phyloP scores from a whole-genome alignment of 2,329 filamentous ascomycete species.

The Tolypocladium nubicola region DNA sequence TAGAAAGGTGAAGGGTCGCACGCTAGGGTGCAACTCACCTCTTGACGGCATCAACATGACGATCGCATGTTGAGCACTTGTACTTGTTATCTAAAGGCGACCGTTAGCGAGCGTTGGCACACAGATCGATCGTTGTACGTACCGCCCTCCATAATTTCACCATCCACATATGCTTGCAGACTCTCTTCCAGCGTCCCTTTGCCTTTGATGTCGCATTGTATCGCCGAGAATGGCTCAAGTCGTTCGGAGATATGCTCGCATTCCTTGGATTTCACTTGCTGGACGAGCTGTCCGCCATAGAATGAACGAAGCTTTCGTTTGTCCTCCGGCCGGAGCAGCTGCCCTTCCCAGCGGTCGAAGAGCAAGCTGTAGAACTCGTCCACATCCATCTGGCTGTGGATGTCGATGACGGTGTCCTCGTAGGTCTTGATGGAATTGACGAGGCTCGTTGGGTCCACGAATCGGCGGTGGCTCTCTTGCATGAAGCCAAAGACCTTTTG shows the following conservation, averaged over 20 bases:
- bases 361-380: constrained; percentile 95
- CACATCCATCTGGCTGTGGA: constrained; percentile 91
- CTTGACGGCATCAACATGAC: constrained; percentile 87
- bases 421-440: constrained; percentile 72
- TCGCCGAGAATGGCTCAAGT: constrained; percentile 82
- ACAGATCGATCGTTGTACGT: constrained; percentile 11
- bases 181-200: constrained; percentile 78
- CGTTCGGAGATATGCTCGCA: constrained; percentile 89
- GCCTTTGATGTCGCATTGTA: constrained; percentile 93
- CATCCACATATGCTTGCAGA: constrained; percentile 87
- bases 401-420: constrained; percentile 73
- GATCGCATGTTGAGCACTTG: constrained; percentile 83
- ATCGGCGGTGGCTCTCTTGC: constrained; percentile 70
- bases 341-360: constrained; percentile 82
- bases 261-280: constrained; percentile 92
- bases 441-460: constrained; percentile 61
- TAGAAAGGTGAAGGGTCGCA: neutral
- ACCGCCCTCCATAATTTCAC: constrained; percentile 90
- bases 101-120: neutral
- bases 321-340: constrained; percentile 56
- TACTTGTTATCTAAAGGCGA: constrained; percentile 77
- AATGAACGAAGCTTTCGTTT: constrained; percentile 70
- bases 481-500: constrained; percentile 75
- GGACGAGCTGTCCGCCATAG: constrained; percentile 84
- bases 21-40: constrained; percentile 33